Percentiles rank a stretch among this genome's conserved stretches.
These are phyloP conservation scores for Pseudotulostoma volvatum DNA, from an alignment of 495 filamentous ascomycete species.

Conservation along the genomic window DNA sequence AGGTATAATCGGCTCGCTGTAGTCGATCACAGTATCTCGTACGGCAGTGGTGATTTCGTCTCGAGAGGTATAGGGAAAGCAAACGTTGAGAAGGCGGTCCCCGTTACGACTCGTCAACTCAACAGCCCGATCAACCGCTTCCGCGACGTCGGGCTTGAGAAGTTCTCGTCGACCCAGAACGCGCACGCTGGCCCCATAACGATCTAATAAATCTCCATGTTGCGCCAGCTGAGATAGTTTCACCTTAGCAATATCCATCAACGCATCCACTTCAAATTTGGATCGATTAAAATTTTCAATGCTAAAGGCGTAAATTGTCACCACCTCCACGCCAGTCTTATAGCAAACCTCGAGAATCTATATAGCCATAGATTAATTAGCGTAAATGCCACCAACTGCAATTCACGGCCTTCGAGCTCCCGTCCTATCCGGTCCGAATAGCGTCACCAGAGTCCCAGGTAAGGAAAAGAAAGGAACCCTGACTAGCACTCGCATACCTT, in stretches of 20 bases:
- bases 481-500: too few species aligned
- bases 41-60: constrained; percentile 94
- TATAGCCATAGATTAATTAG: not conserved
- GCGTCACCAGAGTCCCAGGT: too few species aligned
- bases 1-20: constrained; percentile 45
- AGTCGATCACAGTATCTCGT: constrained; percentile 67
- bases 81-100: constrained; percentile 77
- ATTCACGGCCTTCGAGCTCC: too few species aligned
- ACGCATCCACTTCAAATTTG: constrained; percentile 90
- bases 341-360: constrained; percentile 96
- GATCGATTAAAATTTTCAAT: constrained; percentile 98
- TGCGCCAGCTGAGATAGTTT: constrained; percentile 82
- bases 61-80: constrained; percentile 90
- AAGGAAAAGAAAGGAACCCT: too few species aligned
- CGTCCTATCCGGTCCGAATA: too few species aligned
- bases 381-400: not conserved
- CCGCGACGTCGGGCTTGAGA: constrained; percentile 69
- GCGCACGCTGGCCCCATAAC: constrained; percentile 74
- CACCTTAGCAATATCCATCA: constrained; percentile 96
- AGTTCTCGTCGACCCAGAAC: constrained; percentile 70
- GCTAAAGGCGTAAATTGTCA: constrained; percentile 95
- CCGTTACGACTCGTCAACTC: constrained; percentile 72
- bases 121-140: constrained; percentile 68
- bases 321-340: constrained; percentile 81
- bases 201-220: constrained; percentile 83